Conservation (phyloP, 2,329 filamentous ascomycete genomes). For the Pseudogymnoascus sp. region DNA sequence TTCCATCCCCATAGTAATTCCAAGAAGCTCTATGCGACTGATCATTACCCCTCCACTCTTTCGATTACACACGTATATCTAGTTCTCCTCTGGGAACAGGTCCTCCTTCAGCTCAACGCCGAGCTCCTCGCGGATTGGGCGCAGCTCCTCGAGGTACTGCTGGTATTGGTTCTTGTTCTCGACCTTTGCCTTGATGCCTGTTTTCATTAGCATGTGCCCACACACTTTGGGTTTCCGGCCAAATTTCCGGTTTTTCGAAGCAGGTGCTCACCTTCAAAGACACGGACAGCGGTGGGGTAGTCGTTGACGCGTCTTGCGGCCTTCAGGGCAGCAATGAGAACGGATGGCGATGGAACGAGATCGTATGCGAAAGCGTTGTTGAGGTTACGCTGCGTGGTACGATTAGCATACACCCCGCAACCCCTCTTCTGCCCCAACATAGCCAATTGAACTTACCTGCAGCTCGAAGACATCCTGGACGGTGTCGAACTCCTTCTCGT, state of each 20-base stretch:
- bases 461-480: constrained; percentile 99
- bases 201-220: constrained; percentile 17
- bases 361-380: constrained; percentile 99
- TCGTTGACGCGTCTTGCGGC: constrained; percentile 96
- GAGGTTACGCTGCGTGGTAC: constrained; percentile 64
- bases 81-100: constrained; percentile 65
- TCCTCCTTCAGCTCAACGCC: constrained; percentile 87
- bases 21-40: constrained; percentile 9
- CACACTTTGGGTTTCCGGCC: background rate
- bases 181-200: constrained; percentile 98
- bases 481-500: constrained; percentile 97
- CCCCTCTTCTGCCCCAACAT: background rate
- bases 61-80: constrained; percentile 16
- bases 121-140: constrained; percentile 86
- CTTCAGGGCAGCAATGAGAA: constrained; percentile 84
- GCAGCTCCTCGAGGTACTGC: constrained; percentile 89
- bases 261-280: constrained; percentile 79
- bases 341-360: constrained; percentile 88
- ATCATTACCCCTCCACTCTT: background rate
- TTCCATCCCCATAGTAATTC: background rate
- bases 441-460: constrained; percentile 57
- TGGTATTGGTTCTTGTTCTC: constrained; percentile 98
- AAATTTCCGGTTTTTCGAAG: background rate
- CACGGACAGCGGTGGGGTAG: constrained; percentile 93
- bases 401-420: constrained; percentile 15